phyloP scores from a whole-genome alignment of 140 eudicot species.

The Flaveria floridana region DNA sequence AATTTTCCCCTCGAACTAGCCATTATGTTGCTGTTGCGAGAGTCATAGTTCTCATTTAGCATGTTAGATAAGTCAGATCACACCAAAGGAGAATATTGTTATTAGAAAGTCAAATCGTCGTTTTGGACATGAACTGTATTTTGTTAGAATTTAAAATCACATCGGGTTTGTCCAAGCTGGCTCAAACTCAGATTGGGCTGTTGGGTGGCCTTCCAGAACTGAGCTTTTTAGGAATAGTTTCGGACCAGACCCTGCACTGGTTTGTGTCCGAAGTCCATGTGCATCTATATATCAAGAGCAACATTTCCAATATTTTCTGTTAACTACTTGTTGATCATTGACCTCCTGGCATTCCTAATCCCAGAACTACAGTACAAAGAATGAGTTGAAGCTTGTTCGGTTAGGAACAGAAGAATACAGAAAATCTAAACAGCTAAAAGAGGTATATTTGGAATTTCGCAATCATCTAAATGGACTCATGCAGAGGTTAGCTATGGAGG shows the following conservation, averaged over 20 bases:
- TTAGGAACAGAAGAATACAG: conserved; percentile 56
- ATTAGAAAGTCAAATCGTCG: neutral
- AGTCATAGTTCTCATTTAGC: neutral
- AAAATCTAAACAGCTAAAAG: conserved; percentile 50
- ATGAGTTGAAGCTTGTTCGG: conserved; percentile 43
- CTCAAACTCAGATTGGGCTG: neutral
- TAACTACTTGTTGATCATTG: conserved; percentile 23
- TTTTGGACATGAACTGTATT: neutral
- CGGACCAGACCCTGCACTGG: neutral
- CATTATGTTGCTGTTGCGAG: neutral
- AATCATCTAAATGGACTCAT: conserved; percentile 45
- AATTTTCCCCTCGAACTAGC: neutral
- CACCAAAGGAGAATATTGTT: neutral
- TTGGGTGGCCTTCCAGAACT: neutral
- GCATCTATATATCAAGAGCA: conserved; percentile 1
- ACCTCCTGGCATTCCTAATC: conserved; percentile 8
- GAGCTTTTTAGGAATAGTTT: neutral
- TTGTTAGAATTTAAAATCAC: neutral
- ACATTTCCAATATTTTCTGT: conserved; percentile 6
- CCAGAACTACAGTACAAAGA: conserved; percentile 31
- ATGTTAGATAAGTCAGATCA: conserved; percentile 1
- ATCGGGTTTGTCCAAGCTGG: neutral
- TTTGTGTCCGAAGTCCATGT: neutral
- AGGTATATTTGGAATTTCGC: conserved; percentile 41
- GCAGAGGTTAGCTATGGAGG: conserved; percentile 49